Conservation (phyloP, 371 early-diverging fungal species). For the Mortierella sp. region DNA sequence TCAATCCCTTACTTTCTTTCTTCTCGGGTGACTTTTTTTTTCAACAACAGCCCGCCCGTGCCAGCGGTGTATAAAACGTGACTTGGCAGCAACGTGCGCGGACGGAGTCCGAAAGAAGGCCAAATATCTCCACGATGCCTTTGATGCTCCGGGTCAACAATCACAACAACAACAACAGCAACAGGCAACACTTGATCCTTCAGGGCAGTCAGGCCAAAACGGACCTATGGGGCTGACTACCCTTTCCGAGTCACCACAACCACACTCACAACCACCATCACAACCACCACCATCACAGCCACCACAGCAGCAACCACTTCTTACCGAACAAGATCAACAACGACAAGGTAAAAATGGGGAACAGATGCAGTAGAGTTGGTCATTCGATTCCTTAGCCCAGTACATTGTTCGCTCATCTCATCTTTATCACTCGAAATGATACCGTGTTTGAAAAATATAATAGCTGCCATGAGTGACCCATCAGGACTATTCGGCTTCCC, state of each 20-base stretch:
- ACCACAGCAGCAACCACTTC: too few relatives aligned
- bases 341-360: too few relatives aligned
- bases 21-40: not conserved
- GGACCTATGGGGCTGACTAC: conserved; percentile 30
- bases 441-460: too few relatives aligned
- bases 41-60: conserved; percentile 78
- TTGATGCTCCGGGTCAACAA: conserved; percentile 27
- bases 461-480: conserved; percentile 24
- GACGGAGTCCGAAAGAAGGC: conserved; percentile 85
- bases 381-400: too few relatives aligned
- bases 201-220: conserved; percentile 8
- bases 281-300: too few relatives aligned
- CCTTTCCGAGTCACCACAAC: too few relatives aligned
- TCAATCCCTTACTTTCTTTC: too few relatives aligned
- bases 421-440: too few relatives aligned
- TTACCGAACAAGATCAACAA: too few relatives aligned
- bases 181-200: conserved; percentile 13
- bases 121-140: conserved; percentile 78
- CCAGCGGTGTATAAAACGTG: conserved; percentile 83
- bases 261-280: too few relatives aligned
- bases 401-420: too few relatives aligned
- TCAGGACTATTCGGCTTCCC: conserved; percentile 7
- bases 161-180: conserved; percentile 12
- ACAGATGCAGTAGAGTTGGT: too few relatives aligned
- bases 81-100: conserved; percentile 74